Evolutionary conservation across 345 rosid genomes (phyloP), one percentile per base, ranked within the genome.

Genomic region (Psidium friedrichsthalianum): DNA sequence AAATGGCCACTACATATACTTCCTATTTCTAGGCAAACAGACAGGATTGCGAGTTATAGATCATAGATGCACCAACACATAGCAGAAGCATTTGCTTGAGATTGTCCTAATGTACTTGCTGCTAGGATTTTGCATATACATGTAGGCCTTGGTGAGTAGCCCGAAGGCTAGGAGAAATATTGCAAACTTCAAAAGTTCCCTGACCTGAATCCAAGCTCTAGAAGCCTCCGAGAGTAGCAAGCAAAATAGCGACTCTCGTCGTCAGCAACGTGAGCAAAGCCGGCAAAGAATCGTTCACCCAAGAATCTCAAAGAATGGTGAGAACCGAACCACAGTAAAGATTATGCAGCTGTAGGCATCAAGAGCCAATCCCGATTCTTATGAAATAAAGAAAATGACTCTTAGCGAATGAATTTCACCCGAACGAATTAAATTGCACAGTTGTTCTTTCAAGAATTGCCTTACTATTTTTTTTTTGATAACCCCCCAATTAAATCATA

Each of bases 211-310:
- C n/a, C n/a, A n/a, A n/a, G n/a, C 86, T 95, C 93, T n/a, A 92
- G 85, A 49, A 97, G 97, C 88, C 98, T 89, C 88, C 94, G 93
- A 0, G 97, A 95, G 84, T 92, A 97, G 96, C 97, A 90, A 84
- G 91, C 89, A 86, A 95, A 97, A 88, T 95, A 98, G n/a, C 94
- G 93, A 83, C 95, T 93, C 92, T 97, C 98, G 80, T 97, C 97
- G 84, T 95, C 98, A 82, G 98, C 98, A 80, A 95, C 94, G 89
- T 85, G 93, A 56, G 97, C 99, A 89, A 95, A 97, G 87, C 95
- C 96, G 51, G 93, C 90, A 56, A 95, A 93, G 89, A 97, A 94
- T 5, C 91, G 87, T 27, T 90, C 92, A 52, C 55, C 97, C 47
- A 44, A 44, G 36, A 36, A 44, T 44, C 7, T 44, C 47, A 44